Evolutionary conservation across 768 basidiomycete species (phyloP).

Genomic region (Melanogaster broomeanus): DNA sequence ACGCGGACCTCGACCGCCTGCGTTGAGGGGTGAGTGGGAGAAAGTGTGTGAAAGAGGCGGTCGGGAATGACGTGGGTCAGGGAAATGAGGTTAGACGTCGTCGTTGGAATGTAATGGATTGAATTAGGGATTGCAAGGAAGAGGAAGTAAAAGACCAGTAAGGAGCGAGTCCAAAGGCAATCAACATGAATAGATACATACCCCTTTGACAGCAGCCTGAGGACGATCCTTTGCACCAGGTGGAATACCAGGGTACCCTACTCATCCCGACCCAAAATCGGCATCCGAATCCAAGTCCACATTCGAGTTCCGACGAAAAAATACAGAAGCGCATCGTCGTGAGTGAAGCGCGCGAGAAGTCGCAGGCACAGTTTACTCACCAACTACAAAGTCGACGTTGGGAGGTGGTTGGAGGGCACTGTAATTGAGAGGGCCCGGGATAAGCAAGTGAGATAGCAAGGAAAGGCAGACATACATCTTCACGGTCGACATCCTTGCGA

Average conservation of each 20-base stretch:
- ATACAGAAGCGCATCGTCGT: no score
- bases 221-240: constrained; percentile 74
- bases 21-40: not conserved
- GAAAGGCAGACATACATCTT: constrained; percentile 40
- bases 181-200: constrained; percentile 42
- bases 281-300: constrained; percentile 2
- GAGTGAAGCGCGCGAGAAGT: not conserved
- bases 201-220: constrained; percentile 84
- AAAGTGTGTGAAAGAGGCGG: constrained; percentile 1
- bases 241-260: constrained; percentile 87
- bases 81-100: not conserved
- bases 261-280: constrained; percentile 15
- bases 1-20: constrained; percentile 87
- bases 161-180: not conserved
- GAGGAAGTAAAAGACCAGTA: not conserved
- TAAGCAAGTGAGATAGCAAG: not conserved
- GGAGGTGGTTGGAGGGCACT: constrained; percentile 86
- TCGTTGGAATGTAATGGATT: constrained; percentile 1
- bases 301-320: no score
- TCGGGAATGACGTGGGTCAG: constrained; percentile 7
- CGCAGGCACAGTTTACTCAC: constrained; percentile 38
- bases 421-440: constrained; percentile 6
- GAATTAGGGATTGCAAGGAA: constrained; percentile 1
- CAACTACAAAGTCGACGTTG: constrained; percentile 87
- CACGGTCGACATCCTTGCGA: constrained; percentile 41